Conservation (phyloP, 257 asterid species). For the Henckelia pumila region DNA sequence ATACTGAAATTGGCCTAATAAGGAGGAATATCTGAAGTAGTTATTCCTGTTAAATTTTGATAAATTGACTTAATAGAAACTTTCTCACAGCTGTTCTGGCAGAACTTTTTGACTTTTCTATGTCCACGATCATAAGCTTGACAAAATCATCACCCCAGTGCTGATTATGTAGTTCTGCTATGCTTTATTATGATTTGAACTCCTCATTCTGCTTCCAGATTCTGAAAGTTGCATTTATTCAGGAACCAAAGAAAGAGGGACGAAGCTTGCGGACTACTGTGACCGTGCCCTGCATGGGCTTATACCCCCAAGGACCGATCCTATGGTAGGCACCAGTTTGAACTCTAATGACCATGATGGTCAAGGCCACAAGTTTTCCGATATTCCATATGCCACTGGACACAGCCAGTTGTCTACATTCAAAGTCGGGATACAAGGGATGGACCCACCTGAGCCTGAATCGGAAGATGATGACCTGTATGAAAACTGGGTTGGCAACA, state of each 20-base stretch:
- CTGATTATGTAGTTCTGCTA: neutral
- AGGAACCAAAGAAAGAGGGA: constrained; percentile 63
- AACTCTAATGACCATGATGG: constrained; percentile 24
- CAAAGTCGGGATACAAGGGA: constrained; percentile 29
- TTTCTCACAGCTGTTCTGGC: neutral
- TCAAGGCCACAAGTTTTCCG: constrained; percentile 31
- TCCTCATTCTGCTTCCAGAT: neutral
- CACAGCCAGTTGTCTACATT: constrained; percentile 27
- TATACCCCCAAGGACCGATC: constrained; percentile 70
- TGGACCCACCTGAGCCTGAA: constrained; percentile 37
- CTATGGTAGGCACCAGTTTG: constrained; percentile 41
- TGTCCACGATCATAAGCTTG: constrained; percentile 10
- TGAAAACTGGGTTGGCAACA: constrained; percentile 48
- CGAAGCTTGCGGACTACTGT: constrained; percentile 56
- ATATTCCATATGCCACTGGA: constrained; percentile 24
- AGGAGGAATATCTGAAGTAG: neutral
- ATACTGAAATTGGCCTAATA: neutral
- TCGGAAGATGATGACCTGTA: constrained; percentile 55
- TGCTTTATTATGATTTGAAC: neutral
- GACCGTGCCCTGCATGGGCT: constrained; percentile 73
- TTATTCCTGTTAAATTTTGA: neutral
- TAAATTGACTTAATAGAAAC: neutral
- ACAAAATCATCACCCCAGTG: neutral
- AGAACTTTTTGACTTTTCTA: neutral
- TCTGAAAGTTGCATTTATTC: constrained; percentile 20